Evolutionary conservation across 345 rosid species (phyloP).

Genomic region (Viola odorata): DNA sequence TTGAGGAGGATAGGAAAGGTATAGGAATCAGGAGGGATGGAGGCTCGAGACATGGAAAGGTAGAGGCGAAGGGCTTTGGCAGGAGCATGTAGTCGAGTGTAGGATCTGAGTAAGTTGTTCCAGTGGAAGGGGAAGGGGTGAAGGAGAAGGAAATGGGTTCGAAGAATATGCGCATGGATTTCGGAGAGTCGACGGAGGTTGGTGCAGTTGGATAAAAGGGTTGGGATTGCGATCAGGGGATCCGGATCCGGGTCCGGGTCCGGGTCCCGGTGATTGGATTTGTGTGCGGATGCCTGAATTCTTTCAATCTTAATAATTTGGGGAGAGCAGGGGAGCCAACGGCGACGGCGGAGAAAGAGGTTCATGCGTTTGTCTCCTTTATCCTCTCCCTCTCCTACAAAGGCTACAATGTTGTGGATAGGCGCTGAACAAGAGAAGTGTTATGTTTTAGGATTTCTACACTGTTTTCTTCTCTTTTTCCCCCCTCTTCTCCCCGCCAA

Average conservation of each 20-base stretch:
- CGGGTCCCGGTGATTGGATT: slow-evolving; percentile 4
- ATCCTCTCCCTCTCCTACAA: no score
- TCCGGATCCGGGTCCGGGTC: slow-evolving; percentile 15
- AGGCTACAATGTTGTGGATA: no score
- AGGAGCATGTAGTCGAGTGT: slow-evolving; percentile 51
- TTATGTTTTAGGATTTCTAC: no score
- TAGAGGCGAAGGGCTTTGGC: slow-evolving; percentile 40
- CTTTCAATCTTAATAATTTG: not conserved
- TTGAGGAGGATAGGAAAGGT: slow-evolving; percentile 66
- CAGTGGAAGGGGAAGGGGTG: slow-evolving; percentile 43
- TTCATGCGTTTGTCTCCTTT: slow-evolving; percentile 2
- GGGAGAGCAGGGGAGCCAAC: not conserved
- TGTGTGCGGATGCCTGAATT: slow-evolving; percentile 9
- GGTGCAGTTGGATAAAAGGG: slow-evolving; percentile 38
- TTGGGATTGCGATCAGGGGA: slow-evolving; percentile 29
- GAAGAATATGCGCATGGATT: slow-evolving; percentile 47
- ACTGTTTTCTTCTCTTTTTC: no score
- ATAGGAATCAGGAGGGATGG: slow-evolving; percentile 57
- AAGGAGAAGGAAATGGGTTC: slow-evolving; percentile 36
- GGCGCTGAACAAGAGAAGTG: no score
- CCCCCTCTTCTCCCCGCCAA: no score
- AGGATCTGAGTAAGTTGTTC: slow-evolving; percentile 71
- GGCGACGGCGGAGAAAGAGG: not conserved
- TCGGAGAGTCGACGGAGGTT: slow-evolving; percentile 37
- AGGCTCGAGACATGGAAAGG: slow-evolving; percentile 46